These are phyloP conservation scores for Potentilla sterilis DNA, from an alignment of 306 rosid species.

Conservation along the genomic window DNA sequence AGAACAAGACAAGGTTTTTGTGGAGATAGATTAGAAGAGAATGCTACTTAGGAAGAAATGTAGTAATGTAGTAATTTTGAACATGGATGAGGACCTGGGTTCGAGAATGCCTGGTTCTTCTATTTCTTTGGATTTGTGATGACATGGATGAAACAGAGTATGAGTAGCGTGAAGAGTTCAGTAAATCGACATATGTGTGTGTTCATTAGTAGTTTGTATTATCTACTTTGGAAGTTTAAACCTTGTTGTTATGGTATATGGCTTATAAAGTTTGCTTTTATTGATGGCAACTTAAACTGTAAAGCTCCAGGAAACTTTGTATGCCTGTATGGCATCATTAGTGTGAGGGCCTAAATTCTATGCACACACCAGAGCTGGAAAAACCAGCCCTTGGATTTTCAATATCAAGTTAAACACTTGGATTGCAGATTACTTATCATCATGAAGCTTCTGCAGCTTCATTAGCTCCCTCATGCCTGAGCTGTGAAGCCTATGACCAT, in stretches of 20 bases:
- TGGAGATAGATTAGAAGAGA: too few relatives aligned
- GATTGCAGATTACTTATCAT: constrained; percentile 21
- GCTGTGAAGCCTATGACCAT: constrained; percentile 46
- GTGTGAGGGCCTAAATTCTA: background rate
- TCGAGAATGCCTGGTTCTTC: too few relatives aligned
- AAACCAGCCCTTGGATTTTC: too few relatives aligned
- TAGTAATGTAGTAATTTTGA: too few relatives aligned
- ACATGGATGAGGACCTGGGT: too few relatives aligned
- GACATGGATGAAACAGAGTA: too few relatives aligned
- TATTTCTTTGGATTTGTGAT: too few relatives aligned
- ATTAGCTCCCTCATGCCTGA: constrained; percentile 26
- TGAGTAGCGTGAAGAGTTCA: too few relatives aligned
- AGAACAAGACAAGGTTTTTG: background rate
- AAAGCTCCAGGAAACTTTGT: background rate
- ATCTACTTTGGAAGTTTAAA: background rate
- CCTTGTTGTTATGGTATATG: background rate
- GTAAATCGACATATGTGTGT: background rate
- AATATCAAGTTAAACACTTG: background rate
- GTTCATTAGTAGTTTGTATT: background rate
- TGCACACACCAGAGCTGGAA: background rate
- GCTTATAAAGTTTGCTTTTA: background rate
- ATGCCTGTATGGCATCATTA: background rate
- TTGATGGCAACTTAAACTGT: background rate
- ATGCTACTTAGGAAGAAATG: too few relatives aligned
- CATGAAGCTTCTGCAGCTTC: constrained; percentile 51